Evolutionary conservation across 805 yeast genomes (phyloP), one percentile per base, ranked within the genome.

Genomic region (Saturnispora diversa): DNA sequence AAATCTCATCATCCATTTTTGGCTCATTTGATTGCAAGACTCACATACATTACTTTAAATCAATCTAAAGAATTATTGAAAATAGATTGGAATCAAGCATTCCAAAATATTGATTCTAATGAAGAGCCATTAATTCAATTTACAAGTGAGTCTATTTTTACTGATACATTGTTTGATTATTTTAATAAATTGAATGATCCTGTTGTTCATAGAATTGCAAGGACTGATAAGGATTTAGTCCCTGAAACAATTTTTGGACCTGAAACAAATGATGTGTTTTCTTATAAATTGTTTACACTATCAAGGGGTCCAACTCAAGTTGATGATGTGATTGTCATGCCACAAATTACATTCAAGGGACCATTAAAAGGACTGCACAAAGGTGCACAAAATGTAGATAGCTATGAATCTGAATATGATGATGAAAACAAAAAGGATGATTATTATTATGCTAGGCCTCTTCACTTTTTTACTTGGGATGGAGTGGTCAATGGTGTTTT

Each of bases 1-100:
- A 58, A 59, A 41, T 45, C 59, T 2, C 62, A 59, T 45, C 64
- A 59, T 44, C 64, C 64, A 31, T 57, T 59, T 35, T 45, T 59
- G 17, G 60, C 63, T 1, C 57, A 56, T 40, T 44, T 59, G 36
- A 52, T 59, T 42, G 56, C 63, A 13, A 49, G 60, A 47, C 55
- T 59, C 38, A 51, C 56, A 4, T 56, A 50, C 46, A 55, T 56
- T 25, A 43, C 50, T 21, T 51, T 50, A 37, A 49, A 55, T 13
- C 54, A 54, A 41, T 40, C 45, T 36, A 50, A 52, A 2, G 45
- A 47, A 32, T 51, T 59, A 28, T 21, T 39, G 21, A 24, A 35
- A 5, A 57, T 53, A 24, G 46, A 59, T 40, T 59, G 64, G 64
- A 48, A 56, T 37, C 45, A 52, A 36, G 56, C 48, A 4, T 56